These are phyloP conservation scores for Trichoderma erinaceum DNA, from an alignment of 495 filamentous ascomycete species.

Conservation along the genomic window DNA sequence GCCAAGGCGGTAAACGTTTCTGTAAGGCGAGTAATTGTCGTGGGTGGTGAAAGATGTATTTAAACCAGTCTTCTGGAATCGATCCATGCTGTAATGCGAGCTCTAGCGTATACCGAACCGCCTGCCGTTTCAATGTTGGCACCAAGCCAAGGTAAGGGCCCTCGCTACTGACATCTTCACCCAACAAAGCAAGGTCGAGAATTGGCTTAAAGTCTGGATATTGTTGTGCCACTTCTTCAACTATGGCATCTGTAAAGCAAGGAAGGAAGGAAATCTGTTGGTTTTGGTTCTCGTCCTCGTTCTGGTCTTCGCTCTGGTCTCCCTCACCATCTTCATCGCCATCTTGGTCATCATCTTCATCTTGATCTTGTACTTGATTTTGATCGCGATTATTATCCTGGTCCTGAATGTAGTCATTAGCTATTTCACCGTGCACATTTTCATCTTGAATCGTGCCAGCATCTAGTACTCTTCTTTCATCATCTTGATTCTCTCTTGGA, in stretches of 20 bases:
- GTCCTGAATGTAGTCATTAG: background rate
- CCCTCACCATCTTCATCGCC: background rate
- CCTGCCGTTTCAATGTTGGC: background rate
- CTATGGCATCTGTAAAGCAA: background rate
- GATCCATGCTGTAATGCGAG: background rate
- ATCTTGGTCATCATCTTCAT: background rate
- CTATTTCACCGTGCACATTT: too few species aligned
- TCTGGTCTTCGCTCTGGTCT: background rate
- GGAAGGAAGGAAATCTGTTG: background rate
- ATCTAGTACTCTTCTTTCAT: too few species aligned
- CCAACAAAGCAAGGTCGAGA: background rate
- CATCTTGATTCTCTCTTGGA: too few species aligned
- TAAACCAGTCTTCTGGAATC: background rate
- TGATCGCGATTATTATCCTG: background rate
- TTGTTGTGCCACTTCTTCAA: background rate
- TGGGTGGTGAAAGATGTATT: background rate
- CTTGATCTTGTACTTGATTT: background rate
- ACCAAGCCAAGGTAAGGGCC: background rate
- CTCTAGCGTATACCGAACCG: background rate
- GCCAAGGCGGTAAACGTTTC: background rate
- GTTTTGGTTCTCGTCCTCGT: background rate
- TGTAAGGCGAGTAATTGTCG: background rate
- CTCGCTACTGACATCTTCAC: background rate
- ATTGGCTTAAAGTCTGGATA: background rate
- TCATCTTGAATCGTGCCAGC: too few species aligned